Evolutionary conservation across 192 early-diverging fungal genomes (phyloP).

Genomic region (Coemansia sp.): DNA sequence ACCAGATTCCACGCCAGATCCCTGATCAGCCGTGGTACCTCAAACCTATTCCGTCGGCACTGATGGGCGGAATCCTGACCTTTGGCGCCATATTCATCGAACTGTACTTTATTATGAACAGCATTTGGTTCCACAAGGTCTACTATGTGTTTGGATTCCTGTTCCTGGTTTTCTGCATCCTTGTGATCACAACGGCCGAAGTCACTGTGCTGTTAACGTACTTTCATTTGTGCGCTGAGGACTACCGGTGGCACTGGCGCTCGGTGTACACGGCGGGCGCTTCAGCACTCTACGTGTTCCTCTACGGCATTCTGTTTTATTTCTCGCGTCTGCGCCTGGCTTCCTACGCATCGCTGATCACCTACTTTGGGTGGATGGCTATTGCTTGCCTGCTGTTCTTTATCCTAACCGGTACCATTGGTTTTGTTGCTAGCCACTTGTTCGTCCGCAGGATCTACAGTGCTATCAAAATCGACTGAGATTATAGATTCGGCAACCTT

Average conservation of each 20-base stretch:
- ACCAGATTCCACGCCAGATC: slow-evolving; percentile 92
- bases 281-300: slow-evolving; percentile 81
- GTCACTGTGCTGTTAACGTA: slow-evolving; percentile 88
- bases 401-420: slow-evolving; percentile 75
- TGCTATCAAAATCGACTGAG: slow-evolving; percentile 82
- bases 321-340: slow-evolving; percentile 75
- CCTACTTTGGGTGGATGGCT: slow-evolving; percentile 89
- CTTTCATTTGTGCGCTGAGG: slow-evolving; percentile 85
- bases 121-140: slow-evolving; percentile 88
- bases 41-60: slow-evolving; percentile 68
- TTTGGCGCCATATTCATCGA: slow-evolving; percentile 96
- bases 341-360: slow-evolving; percentile 70
- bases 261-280: slow-evolving; percentile 85
- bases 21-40: slow-evolving; percentile 84
- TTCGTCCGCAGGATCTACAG: slow-evolving; percentile 83
- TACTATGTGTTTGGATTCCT: slow-evolving; percentile 95
- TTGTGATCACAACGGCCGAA: slow-evolving; percentile 81
- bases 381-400: slow-evolving; percentile 77
- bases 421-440: slow-evolving; percentile 71
- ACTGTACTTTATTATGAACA: slow-evolving; percentile 94
- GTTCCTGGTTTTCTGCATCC: slow-evolving; percentile 82
- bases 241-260: slow-evolving; percentile 86
- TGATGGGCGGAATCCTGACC: slow-evolving; percentile 83
- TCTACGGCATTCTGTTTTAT: slow-evolving; percentile 89
- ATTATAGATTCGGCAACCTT: neutral